Conservation (phyloP, 2,329 filamentous ascomycete species). For the Simplicillium aogashimaense region DNA sequence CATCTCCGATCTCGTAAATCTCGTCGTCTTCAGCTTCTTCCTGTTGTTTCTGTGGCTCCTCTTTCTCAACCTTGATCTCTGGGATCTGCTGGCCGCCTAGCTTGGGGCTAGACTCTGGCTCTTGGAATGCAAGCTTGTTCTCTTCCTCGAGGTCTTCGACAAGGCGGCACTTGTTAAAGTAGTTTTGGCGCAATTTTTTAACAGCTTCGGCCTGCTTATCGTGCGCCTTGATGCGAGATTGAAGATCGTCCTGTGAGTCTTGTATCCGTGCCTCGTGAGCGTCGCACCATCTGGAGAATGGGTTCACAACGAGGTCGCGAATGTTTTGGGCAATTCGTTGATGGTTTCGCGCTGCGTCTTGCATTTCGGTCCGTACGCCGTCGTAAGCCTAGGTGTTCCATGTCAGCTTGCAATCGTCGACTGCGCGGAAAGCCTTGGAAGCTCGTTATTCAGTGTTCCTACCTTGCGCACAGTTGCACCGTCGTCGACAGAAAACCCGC, state of each 20-base stretch:
- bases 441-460: slow-evolving; percentile 12
- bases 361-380: slow-evolving; percentile 85
- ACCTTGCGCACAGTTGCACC: slow-evolving; percentile 95
- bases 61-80: slow-evolving; percentile 77
- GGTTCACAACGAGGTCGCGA: slow-evolving; percentile 86
- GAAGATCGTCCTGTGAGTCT: slow-evolving; percentile 89
- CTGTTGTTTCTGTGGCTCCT: slow-evolving; percentile 51
- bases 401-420: slow-evolving; percentile 9
- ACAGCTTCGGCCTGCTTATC: slow-evolving; percentile 84
- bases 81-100: slow-evolving; percentile 45
- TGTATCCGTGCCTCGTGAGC: slow-evolving; percentile 86
- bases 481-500: slow-evolving; percentile 84
- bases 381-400: slow-evolving; percentile 67
- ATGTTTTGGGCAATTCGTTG: slow-evolving; percentile 95
- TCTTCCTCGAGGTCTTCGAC: slow-evolving; percentile 97
- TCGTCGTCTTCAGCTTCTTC: slow-evolving; percentile 67
- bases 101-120: slow-evolving; percentile 63
- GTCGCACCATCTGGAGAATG: slow-evolving; percentile 93
- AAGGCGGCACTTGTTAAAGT: slow-evolving; percentile 97
- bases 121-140: slow-evolving; percentile 95
- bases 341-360: slow-evolving; percentile 80
- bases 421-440: neutral
- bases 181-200: slow-evolving; percentile 87
- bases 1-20: slow-evolving; percentile 81
- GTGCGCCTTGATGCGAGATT: slow-evolving; percentile 81